A percentile compares a stretch with the other conserved stretches of the same genome.
These are phyloP conservation scores for Darksidea phi DNA, from an alignment of 495 filamentous ascomycete genomes.

Conservation along the genomic window DNA sequence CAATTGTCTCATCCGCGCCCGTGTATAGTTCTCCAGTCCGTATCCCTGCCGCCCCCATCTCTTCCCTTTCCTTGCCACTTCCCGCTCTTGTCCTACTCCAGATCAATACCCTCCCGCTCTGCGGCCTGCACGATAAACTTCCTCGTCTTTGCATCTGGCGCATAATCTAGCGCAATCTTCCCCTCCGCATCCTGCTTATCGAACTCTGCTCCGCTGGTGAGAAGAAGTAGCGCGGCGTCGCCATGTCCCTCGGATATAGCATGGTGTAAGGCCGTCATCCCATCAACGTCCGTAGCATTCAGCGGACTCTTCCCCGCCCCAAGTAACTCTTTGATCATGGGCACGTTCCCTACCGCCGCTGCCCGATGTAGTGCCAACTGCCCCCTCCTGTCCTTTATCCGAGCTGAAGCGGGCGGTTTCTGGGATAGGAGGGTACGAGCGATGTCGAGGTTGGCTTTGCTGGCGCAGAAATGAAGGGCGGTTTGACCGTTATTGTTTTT, in stretches of 20 bases:
- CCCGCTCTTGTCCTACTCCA: constrained; percentile 37
- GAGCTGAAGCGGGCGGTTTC: constrained; percentile 64
- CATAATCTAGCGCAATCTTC: constrained; percentile 71
- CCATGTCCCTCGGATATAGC: constrained; percentile 90
- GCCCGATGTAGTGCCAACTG: constrained; percentile 89
- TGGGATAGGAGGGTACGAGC: constrained; percentile 73
- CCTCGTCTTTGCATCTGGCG: constrained; percentile 76
- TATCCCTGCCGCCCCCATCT: too few relatives aligned
- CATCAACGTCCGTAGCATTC: constrained; percentile 80
- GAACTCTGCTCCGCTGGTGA: constrained; percentile 81
- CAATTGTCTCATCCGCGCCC: background rate
- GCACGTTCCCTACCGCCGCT: constrained; percentile 81
- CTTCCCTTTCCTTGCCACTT: too few relatives aligned
- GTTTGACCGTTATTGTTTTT: constrained; percentile 65
- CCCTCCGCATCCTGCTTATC: constrained; percentile 77
- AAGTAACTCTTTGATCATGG: constrained; percentile 78
- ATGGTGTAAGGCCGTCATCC: constrained; percentile 88
- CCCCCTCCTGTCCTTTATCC: constrained; percentile 79
- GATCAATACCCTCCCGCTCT: constrained; percentile 82
- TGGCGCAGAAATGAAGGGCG: constrained; percentile 86
- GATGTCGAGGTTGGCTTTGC: constrained; percentile 79
- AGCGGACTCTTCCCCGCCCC: constrained; percentile 71
- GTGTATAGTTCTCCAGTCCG: too few relatives aligned
- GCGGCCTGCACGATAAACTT: constrained; percentile 77
- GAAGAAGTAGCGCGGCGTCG: constrained; percentile 74